Percentiles rank a stretch among this genome's conserved stretches.
Conservation (phyloP, 495 filamentous ascomycete genomes). For the Xylaria scruposa region DNA sequence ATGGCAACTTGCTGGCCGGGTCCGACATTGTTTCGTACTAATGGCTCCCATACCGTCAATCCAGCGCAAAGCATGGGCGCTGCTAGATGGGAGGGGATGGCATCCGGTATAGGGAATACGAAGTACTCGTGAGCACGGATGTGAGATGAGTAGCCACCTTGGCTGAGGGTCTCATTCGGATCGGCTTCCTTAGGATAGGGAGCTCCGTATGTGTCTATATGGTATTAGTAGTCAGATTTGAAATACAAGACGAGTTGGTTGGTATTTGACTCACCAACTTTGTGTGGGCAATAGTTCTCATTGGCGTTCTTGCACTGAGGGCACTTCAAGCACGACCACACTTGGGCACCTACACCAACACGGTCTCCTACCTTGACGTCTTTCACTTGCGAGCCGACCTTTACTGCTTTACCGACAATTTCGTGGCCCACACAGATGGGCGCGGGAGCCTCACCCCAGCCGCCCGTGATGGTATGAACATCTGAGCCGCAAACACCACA, state of each 20-base stretch:
- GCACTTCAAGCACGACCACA: conserved; percentile 71
- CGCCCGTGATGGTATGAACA: conserved; percentile 77
- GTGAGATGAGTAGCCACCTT: conserved; percentile 56
- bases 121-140: conserved; percentile 80
- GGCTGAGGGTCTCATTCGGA: conserved; percentile 37
- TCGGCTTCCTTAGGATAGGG: conserved; percentile 59
- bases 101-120: conserved; percentile 76
- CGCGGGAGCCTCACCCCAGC: conserved; percentile 71
- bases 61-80: conserved; percentile 85
- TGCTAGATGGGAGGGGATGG: conserved; percentile 64
- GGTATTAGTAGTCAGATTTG: neutral
- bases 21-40: conserved; percentile 66
- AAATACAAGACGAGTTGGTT: neutral
- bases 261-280: conserved; percentile 49
- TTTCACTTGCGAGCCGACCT: conserved; percentile 69
- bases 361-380: conserved; percentile 74
- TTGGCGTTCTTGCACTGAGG: conserved; percentile 56
- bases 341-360: conserved; percentile 81
- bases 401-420: conserved; percentile 73
- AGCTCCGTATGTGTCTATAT: conserved; percentile 62
- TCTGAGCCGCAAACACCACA: conserved; percentile 85
- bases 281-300: conserved; percentile 79
- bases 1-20: conserved; percentile 75
- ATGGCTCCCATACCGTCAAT: conserved; percentile 72
- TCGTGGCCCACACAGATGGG: conserved; percentile 81